These are phyloP conservation scores for Cyclotella distinguenda DNA, from an alignment of 108 stramenopile genomes.

Conservation along the genomic window DNA sequence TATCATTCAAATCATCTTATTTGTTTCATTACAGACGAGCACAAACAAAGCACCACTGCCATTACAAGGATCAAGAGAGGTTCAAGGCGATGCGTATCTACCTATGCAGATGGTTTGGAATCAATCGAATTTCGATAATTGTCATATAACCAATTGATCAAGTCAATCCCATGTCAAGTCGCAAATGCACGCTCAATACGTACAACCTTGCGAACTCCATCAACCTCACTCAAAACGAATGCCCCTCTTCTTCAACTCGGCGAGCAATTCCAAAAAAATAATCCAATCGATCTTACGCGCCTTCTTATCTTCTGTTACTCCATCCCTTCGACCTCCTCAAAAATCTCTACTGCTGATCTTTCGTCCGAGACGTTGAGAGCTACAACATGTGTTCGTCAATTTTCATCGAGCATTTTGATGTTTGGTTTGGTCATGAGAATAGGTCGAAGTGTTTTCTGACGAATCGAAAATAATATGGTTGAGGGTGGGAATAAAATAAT, in stretches of 20 bases:
- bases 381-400: conserved; percentile 80
- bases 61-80: too few species aligned
- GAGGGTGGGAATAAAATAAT: not conserved
- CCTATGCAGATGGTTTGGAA: too few species aligned
- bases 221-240: conserved; percentile 90
- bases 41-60: too few species aligned
- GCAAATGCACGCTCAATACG: too few species aligned
- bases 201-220: too few species aligned
- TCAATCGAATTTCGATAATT: too few species aligned
- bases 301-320: conserved; percentile 78
- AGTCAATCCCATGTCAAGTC: too few species aligned
- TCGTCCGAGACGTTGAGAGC: conserved; percentile 44
- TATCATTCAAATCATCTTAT: too few species aligned
- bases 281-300: conserved; percentile 94
- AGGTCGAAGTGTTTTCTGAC: conserved; percentile 77
- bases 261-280: conserved; percentile 91
- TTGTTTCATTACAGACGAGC: too few species aligned
- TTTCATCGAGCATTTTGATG: conserved; percentile 87
- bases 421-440: conserved; percentile 81
- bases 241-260: conserved; percentile 87
- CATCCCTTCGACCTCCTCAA: conserved; percentile 78
- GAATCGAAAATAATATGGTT: conserved; percentile 10
- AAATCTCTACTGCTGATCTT: conserved; percentile 52
- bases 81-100: too few species aligned
- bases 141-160: too few species aligned